phyloP scores from a whole-genome alignment of 176 grass and related monocot genomes.

The Triticum turgidum region DNA sequence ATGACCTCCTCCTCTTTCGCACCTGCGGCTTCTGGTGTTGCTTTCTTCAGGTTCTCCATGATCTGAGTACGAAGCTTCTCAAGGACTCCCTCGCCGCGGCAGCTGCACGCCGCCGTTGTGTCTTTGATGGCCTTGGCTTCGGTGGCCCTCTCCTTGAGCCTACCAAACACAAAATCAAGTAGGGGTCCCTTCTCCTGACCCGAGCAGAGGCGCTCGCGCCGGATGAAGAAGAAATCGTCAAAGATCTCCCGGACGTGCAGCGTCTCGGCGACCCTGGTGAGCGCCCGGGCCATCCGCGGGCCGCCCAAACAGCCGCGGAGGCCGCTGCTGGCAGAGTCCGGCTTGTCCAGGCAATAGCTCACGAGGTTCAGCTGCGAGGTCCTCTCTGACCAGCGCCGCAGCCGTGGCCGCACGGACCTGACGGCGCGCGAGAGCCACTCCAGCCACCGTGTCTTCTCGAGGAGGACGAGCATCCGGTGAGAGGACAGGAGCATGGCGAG shows the following conservation, averaged over 20 bases:
- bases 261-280: neutral
- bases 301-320: neutral
- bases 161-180: neutral
- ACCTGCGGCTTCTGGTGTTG: neutral
- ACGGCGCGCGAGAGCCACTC: neutral
- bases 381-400: constrained; percentile 18
- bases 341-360: constrained; percentile 13
- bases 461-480: neutral
- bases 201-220: neutral
- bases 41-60: neutral
- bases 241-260: neutral
- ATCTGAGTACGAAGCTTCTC: rapidly evolving
- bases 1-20: too few species aligned
- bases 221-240: constrained; percentile 29
- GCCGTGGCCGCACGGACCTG: neutral
- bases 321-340: neutral
- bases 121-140: rapidly evolving
- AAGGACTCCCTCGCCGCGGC: neutral
- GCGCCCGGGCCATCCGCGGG: neutral
- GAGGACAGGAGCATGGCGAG: constrained; percentile 38
- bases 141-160: neutral
- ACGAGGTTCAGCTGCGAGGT: constrained; percentile 40
- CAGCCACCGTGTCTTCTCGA: neutral
- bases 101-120: neutral
- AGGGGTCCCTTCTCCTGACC: neutral